Percentiles rank a stretch among this genome's conserved stretches.
Evolutionary conservation across 1,284 basidiomycete genomes (phyloP).

Genomic region (Microbotryum intermedium): DNA sequence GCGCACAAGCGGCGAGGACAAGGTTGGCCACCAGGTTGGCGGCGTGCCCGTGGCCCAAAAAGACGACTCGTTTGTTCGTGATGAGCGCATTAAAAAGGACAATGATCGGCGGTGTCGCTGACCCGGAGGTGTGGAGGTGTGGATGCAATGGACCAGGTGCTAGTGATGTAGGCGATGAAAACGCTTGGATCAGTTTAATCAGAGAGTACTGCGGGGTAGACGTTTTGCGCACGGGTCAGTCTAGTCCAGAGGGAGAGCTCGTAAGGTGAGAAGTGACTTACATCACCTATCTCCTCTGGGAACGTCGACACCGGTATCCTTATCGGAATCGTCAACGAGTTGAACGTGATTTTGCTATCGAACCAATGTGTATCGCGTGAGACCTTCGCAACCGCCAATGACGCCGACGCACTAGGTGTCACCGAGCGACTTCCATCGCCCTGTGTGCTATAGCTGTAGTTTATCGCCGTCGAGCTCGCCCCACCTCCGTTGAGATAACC

Average conservation of each 20-base stretch:
- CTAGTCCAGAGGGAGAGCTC: constrained; percentile 15
- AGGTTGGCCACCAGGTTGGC: constrained; percentile 79
- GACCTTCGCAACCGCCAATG: not conserved
- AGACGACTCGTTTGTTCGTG: constrained; percentile 86
- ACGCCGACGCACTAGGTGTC: too few species aligned
- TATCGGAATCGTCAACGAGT: constrained; percentile 55
- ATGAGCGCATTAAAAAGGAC: constrained; percentile 90
- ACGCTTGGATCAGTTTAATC: constrained; percentile 79
- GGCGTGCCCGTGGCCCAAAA: constrained; percentile 65
- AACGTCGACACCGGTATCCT: constrained; percentile 77
- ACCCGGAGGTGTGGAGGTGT: constrained; percentile 83
- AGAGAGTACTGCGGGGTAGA: constrained; percentile 74
- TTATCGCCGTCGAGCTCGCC: too few species aligned
- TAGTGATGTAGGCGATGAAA: constrained; percentile 58
- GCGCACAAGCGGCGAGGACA: constrained; percentile 84
- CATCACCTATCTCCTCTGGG: constrained; percentile 90
- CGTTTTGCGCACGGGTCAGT: not conserved
- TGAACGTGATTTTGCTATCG: constrained; percentile 73
- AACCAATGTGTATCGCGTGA: constrained; percentile 77
- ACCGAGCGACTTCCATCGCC: too few species aligned
- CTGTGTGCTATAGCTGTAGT: too few species aligned
- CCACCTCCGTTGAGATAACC: too few species aligned
- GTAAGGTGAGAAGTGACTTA: constrained; percentile 44
- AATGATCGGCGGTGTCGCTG: constrained; percentile 84
- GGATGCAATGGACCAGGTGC: constrained; percentile 69